Evolutionary conservation across 2,329 filamentous ascomycete species (phyloP), one percentile per base, ranked within the genome.

Genomic region (Neonectria ditissima): DNA sequence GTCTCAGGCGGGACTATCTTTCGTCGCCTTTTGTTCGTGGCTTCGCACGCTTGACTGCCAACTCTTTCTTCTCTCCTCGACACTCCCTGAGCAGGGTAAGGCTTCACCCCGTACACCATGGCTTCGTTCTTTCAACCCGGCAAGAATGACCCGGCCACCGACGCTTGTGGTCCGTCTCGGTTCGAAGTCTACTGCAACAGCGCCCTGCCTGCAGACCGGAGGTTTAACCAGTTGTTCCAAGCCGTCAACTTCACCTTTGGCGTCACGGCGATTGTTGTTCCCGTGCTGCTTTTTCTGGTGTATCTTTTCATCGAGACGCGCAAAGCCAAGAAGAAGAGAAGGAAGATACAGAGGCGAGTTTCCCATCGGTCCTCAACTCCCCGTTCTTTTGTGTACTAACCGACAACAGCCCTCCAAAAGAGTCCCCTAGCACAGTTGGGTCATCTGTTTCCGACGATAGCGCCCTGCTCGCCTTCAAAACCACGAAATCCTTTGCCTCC

Each of bases 81-180:
- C 32, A n/a, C n/a, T n/a, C n/a, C 3, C 13, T 34, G 32, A 34
- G 13, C 13, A 5, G 13, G 13, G 32, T 13, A 30, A 9, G 28
- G 28, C 2, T 14, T 14, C 16, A 13, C 6, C 13, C 16, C 32
- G 16, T 32, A 22, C 26, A 13, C n/a, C 14, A 62, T 62, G 60
- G 60, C 60, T 45, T 62, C 60, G 4, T 62, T 62, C 39, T 58
- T 62, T 18, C 60, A 62, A 41, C 60, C 60, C 8, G 60, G 60
- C 39, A 34, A 58, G 48, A 32, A 58, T 53, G 48, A 62, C 41
- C 54, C 59, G 16, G 32, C 54, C 50, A 13, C 45, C 9, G 48
- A 53, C n/a, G 54, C 52, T 1, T 62, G 60, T 34, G 54, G 45
- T 24, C 18, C 50, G 11, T 48, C 45, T 37, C 44, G 34, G 14